Evolutionary conservation across 352 stramenopile genomes (phyloP), one percentile per base, ranked within the genome.

Genomic region (Aphanomyces cochlioides): DNA sequence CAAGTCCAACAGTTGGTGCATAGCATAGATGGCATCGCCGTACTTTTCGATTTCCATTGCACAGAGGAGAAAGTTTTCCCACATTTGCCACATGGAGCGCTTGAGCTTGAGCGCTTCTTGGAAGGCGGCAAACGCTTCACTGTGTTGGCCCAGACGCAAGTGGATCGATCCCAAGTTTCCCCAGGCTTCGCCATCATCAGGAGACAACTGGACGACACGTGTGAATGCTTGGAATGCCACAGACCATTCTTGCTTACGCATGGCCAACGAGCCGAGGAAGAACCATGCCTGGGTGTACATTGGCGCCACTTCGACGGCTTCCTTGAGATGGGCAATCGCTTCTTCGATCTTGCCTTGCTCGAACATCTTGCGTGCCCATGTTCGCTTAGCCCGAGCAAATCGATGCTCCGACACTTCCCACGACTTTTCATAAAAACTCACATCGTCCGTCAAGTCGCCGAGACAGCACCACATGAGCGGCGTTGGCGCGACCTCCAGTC

Each of bases 141-240:
- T 70, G 63, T 88, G 96, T 37, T 89, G 80, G 21, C 84, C 78
- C 48, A 90, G 83, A 48, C 78, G 83, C 73, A 98, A 81, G 74
- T 98, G 92, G 50, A 98, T 90, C 50, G 94, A 97, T 53, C 93
- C 94, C 28, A 99, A 82, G 79, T 98, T 98, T 45, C 93, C 93
- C 93, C 91, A 98, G 0, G 93, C 92, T 73, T 98, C 96, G 34
- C 86, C 90, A 69, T 98, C 92, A 66, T 98, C 93, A 6, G 96
- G 95, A 66, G 98, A 90, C 65, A 98, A 88, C 74, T 97, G 90
- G 28, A 98, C 94, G 21, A 98, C 93, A 47, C 94, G 88, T 56
- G 90, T 95, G 74, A 98, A 98, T 21, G 95, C 81, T 17, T 79
- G 81, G 61, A 98, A 78, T 15, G 89, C 91, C 36, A 90, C 78